A percentile compares a stretch with the other conserved stretches of the same genome.
Evolutionary conservation across 2,329 filamentous ascomycete genomes (phyloP).

Genomic region (Colletotrichum tabaci): DNA sequence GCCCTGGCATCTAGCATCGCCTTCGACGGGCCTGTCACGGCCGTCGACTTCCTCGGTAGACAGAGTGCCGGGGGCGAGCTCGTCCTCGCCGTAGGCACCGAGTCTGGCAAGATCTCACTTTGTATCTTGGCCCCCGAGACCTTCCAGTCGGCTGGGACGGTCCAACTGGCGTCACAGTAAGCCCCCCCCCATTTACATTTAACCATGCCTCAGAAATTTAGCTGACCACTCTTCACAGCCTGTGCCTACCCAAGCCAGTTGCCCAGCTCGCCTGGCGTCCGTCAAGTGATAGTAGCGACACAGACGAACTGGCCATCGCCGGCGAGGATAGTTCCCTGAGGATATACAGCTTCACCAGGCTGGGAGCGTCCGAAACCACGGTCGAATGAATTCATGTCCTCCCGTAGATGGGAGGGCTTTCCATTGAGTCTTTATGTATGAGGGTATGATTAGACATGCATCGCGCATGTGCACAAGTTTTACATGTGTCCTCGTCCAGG

Average conservation of each 20-base stretch:
- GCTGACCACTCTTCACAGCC: slow-evolving; percentile 51
- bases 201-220: background rate
- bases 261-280: slow-evolving; percentile 81
- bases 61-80: slow-evolving; percentile 50
- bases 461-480: slow-evolving; percentile 31
- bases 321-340: slow-evolving; percentile 75
- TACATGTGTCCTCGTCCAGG: slow-evolving; percentile 11
- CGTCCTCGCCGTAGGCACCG: slow-evolving; percentile 71
- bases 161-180: slow-evolving; percentile 57
- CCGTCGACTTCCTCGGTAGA: slow-evolving; percentile 74
- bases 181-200: slow-evolving; percentile 43
- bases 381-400: slow-evolving; percentile 22
- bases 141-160: slow-evolving; percentile 53
- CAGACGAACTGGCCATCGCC: slow-evolving; percentile 64
- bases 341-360: slow-evolving; percentile 63
- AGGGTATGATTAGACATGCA: slow-evolving; percentile 40
- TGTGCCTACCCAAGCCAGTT: slow-evolving; percentile 75
- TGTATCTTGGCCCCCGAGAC: slow-evolving; percentile 57
- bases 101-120: slow-evolving; percentile 65
- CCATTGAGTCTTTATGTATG: slow-evolving; percentile 37
- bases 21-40: slow-evolving; percentile 75
- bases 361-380: background rate
- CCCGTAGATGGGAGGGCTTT: background rate
- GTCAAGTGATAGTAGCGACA: slow-evolving; percentile 35
- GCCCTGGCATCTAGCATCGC: slow-evolving; percentile 67